phyloP scores from a whole-genome alignment of 1,139 yeast genomes.

The Sugiyamaella japonica region DNA sequence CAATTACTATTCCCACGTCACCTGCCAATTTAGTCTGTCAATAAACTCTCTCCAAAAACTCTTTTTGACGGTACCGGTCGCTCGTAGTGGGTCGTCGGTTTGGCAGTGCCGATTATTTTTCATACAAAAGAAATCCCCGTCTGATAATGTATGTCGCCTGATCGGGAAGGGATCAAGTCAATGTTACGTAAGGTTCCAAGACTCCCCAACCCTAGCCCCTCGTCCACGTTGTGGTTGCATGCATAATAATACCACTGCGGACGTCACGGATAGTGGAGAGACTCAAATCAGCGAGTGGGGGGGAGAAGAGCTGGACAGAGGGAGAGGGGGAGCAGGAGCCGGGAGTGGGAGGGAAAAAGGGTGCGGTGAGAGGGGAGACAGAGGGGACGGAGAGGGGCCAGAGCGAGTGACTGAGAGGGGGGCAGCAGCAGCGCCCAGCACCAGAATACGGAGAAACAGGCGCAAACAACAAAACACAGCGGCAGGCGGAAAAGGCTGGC shows the following conservation, averaged over 20 bases:
- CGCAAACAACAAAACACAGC: no score
- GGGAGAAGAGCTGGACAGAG: not conserved
- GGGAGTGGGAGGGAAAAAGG: not conserved
- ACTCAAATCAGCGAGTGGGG: not conserved
- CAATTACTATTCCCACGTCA: no score
- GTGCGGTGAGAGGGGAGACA: not conserved
- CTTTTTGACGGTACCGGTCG: not conserved
- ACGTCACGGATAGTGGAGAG: constrained; percentile 4
- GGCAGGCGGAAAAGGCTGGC: no score
- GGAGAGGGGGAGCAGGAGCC: not conserved
- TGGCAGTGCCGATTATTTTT: not conserved
- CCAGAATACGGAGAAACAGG: not conserved
- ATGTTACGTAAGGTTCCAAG: constrained; percentile 5
- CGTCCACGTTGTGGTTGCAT: constrained; percentile 8
- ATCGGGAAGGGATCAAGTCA: constrained; percentile 4
- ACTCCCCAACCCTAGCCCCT: not conserved
- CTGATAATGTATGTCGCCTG: constrained; percentile 7
- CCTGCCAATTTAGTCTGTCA: no score
- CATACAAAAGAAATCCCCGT: constrained; percentile 3
- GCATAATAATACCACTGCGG: not conserved
- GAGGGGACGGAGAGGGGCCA: not conserved
- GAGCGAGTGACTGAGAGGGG: not conserved
- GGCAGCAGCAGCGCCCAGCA: no score
- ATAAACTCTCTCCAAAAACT: no score
- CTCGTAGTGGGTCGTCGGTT: not conserved